phyloP scores from a whole-genome alignment of 2,329 filamentous ascomycete species.

The Knoxdaviesia capensis region DNA sequence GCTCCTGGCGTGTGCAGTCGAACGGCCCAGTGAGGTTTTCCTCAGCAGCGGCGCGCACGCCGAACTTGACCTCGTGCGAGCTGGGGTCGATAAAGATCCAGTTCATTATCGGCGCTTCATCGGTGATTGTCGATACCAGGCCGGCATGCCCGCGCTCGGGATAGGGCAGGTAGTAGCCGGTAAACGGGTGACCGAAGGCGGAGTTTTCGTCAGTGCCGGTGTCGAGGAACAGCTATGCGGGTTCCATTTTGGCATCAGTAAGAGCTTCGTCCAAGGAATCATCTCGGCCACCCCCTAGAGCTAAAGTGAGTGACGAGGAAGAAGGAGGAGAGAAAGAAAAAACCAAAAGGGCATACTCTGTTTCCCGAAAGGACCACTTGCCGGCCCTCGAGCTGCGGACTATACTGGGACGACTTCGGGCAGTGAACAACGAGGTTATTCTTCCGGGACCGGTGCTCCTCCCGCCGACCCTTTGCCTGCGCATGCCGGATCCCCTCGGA shows the following conservation, averaged over 20 bases:
- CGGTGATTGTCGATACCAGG: conserved; percentile 25
- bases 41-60: conserved; percentile 20
- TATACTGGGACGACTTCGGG: conserved; percentile 22
- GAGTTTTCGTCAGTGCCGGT: conserved; percentile 12
- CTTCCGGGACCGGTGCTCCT: conserved; percentile 25
- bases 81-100: conserved; percentile 27
- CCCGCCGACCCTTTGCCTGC: conserved; percentile 21
- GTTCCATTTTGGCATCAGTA: too few species aligned
- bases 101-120: conserved; percentile 27
- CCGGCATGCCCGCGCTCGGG: conserved; percentile 27
- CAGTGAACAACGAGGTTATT: conserved; percentile 26
- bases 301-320: conserved; percentile 3
- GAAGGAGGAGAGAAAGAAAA: background rate
- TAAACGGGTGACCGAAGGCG: conserved; percentile 26
- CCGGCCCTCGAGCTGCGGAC: conserved; percentile 21
- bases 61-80: conserved; percentile 25
- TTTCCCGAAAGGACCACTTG: conserved; percentile 22
- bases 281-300: conserved; percentile 6
- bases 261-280: too few species aligned
- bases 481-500: conserved; percentile 25
- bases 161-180: conserved; percentile 36
- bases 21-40: conserved; percentile 24
- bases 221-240: conserved; percentile 22
- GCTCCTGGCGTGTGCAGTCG: conserved; percentile 30
- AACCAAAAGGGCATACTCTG: conserved; percentile 11